Evolutionary conservation across 331 rosid genomes (phyloP).

Genomic region (Saraca asoca): DNA sequence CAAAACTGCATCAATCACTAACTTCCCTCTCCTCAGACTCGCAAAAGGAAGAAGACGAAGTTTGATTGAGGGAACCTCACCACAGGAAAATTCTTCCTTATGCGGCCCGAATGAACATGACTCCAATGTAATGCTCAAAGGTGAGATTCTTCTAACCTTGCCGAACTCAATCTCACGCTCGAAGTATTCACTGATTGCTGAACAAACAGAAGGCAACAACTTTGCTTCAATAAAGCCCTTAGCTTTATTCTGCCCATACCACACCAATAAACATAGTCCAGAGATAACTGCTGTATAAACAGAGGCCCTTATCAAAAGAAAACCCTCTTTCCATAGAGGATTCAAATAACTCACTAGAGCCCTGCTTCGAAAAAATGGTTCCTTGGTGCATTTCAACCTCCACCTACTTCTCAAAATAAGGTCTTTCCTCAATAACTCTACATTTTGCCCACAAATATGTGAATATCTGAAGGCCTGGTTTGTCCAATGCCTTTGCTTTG

Average conservation of each 20-base stretch:
- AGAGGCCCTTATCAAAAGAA: constrained; percentile 73
- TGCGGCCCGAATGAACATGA: constrained; percentile 84
- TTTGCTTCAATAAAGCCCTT: constrained; percentile 67
- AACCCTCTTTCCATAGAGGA: constrained; percentile 67
- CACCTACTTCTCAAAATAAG: constrained; percentile 45
- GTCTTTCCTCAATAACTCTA: constrained; percentile 55
- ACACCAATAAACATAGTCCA: constrained; percentile 71
- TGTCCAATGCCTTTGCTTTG: constrained; percentile 52
- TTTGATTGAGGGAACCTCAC: constrained; percentile 76
- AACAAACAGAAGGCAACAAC: constrained; percentile 81
- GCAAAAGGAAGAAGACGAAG: constrained; percentile 71
- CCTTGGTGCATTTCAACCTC: constrained; percentile 63
- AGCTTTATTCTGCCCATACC: constrained; percentile 76
- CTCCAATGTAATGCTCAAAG: constrained; percentile 81
- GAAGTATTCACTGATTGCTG: constrained; percentile 60
- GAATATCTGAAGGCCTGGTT: constrained; percentile 57
- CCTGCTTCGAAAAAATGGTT: constrained; percentile 53
- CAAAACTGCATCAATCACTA: constrained; percentile 85
- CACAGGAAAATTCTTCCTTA: constrained; percentile 79
- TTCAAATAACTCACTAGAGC: constrained; percentile 52
- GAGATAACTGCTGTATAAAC: constrained; percentile 63
- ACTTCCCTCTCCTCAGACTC: constrained; percentile 83
- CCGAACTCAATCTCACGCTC: constrained; percentile 79
- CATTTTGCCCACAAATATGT: constrained; percentile 59
- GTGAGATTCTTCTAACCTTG: constrained; percentile 77